These are phyloP conservation scores for Rhizopogon vulgaris DNA, from an alignment of 768 basidiomycete genomes.

Conservation along the genomic window DNA sequence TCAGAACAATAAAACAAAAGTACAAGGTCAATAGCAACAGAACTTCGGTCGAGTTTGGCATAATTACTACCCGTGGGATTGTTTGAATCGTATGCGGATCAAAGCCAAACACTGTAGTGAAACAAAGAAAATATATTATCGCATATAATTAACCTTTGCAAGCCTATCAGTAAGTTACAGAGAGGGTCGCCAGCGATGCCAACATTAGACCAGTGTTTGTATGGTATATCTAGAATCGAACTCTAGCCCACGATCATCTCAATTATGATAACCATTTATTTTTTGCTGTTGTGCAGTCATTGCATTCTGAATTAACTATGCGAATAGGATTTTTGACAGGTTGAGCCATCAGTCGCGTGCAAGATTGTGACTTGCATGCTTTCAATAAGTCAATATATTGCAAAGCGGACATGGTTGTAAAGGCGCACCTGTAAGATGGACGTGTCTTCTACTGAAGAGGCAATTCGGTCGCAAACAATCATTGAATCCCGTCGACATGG, in stretches of 20 bases:
- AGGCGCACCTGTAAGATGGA: constrained; percentile 45
- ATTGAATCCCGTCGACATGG: constrained; percentile 62
- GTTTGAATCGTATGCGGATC: background rate
- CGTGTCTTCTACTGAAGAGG: constrained; percentile 64
- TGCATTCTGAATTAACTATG: constrained; percentile 48
- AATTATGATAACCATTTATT: background rate
- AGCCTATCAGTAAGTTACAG: background rate
- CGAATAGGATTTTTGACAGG: constrained; percentile 70
- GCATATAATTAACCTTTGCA: background rate
- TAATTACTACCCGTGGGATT: background rate
- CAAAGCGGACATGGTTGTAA: background rate
- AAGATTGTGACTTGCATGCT: constrained; percentile 53
- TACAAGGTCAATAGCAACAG: background rate
- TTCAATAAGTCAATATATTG: background rate
- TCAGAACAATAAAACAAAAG: background rate
- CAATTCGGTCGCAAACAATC: constrained; percentile 63
- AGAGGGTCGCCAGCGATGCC: constrained; percentile 19
- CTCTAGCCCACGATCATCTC: constrained; percentile 3
- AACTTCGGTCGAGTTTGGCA: background rate
- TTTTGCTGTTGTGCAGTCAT: constrained; percentile 25
- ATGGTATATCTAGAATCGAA: constrained; percentile 1
- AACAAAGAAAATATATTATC: background rate
- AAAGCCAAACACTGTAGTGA: background rate
- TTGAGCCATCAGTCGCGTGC: constrained; percentile 59
- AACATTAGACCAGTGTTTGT: background rate